Conservation (phyloP, 2,329 filamentous ascomycete species). For the Trichophyton simii region DNA sequence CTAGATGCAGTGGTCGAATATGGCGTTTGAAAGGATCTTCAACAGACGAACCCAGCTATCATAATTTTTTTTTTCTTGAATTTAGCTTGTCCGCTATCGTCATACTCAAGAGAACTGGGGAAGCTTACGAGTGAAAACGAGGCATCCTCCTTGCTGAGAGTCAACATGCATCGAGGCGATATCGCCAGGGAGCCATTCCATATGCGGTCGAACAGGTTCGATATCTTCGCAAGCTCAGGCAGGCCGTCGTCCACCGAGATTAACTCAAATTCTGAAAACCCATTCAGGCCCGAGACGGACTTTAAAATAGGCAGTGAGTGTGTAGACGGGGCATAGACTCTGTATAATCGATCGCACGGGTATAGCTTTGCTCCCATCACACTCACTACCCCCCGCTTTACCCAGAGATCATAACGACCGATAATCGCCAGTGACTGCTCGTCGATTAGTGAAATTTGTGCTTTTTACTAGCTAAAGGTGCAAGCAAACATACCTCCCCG, state of each 20-base stretch:
- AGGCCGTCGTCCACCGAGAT: constrained; percentile 36
- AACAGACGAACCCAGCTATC: constrained; percentile 30
- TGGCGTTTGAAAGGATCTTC: constrained; percentile 32
- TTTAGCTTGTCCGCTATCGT: background rate
- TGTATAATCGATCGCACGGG: constrained; percentile 31
- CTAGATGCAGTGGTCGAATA: constrained; percentile 31
- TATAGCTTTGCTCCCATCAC: constrained; percentile 47
- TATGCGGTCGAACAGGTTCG: constrained; percentile 41
- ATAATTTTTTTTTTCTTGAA: too few species aligned
- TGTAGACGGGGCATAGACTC: constrained; percentile 44
- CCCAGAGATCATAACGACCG: constrained; percentile 47
- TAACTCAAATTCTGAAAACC: constrained; percentile 38
- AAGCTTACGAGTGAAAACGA: constrained; percentile 32
- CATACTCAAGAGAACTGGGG: background rate
- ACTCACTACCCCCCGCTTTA: constrained; percentile 43
- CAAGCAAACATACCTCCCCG: constrained; percentile 22
- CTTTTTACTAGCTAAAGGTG: constrained; percentile 14
- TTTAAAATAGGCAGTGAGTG: constrained; percentile 45
- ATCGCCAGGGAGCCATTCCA: constrained; percentile 30
- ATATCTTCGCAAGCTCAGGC: constrained; percentile 34
- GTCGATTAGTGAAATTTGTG: constrained; percentile 1
- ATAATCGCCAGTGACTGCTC: constrained; percentile 30
- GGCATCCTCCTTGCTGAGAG: constrained; percentile 13
- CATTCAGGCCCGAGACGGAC: constrained; percentile 29
- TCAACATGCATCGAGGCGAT: too few species aligned